Conservation (phyloP, 2,329 filamentous ascomycete genomes). For the Venturia carpophila region DNA sequence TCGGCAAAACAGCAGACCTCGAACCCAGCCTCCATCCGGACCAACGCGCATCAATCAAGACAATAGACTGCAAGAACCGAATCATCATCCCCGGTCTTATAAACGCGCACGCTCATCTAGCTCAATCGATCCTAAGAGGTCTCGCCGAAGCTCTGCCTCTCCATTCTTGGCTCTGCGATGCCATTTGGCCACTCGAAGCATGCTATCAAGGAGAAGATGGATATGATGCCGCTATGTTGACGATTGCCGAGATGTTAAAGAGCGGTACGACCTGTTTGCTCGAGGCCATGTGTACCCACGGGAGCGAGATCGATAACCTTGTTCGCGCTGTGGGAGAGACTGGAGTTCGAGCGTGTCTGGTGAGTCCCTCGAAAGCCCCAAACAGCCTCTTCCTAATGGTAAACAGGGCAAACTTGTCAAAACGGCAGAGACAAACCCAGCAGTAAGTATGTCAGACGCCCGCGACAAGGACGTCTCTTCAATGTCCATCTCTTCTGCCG, state of each 20-base stretch:
- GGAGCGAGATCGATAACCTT: constrained; percentile 13
- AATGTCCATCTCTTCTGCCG: constrained; percentile 26
- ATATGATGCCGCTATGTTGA: constrained; percentile 38
- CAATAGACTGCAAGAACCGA: constrained; percentile 33
- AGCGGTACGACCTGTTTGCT: constrained; percentile 39
- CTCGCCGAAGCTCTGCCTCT: constrained; percentile 43
- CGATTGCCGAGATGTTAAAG: constrained; percentile 33
- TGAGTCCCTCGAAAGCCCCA: background rate
- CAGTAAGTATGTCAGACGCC: constrained; percentile 8
- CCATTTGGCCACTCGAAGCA: constrained; percentile 43
- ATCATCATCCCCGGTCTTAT: constrained; percentile 45
- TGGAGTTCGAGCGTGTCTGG: constrained; percentile 16
- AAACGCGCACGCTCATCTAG: constrained; percentile 45
- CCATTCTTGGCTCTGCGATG: constrained; percentile 45
- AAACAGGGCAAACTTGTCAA: constrained; percentile 15
- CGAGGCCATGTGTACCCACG: constrained; percentile 38
- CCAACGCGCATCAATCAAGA: constrained; percentile 17
- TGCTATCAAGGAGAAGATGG: constrained; percentile 41
- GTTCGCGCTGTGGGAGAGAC: constrained; percentile 15
- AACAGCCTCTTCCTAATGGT: background rate
- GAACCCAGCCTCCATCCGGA: background rate
- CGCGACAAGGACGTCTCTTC: constrained; percentile 10
- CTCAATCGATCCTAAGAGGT: constrained; percentile 43
- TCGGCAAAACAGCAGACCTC: constrained; percentile 33
- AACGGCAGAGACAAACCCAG: constrained; percentile 11